Evolutionary conservation across 805 yeast genomes (phyloP).

Genomic region (Saccharomycopsis fodiens): DNA sequence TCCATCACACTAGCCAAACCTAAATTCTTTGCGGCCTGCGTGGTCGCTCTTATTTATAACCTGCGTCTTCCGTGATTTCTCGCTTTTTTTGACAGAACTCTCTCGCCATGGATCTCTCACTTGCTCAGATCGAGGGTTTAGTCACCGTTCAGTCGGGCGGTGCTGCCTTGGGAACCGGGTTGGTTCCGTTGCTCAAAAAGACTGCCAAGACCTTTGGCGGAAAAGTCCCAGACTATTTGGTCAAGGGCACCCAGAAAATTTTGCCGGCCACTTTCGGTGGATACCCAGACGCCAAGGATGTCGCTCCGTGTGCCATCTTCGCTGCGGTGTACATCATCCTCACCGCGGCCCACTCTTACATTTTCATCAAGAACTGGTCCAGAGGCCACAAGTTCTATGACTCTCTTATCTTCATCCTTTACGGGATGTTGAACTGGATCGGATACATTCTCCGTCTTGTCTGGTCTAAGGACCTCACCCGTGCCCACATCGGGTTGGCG

Average conservation of each 20-base stretch:
- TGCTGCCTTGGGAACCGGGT: slow-evolving; percentile 47
- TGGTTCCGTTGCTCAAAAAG: slow-evolving; percentile 28
- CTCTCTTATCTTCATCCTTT: slow-evolving; percentile 45
- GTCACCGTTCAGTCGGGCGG: slow-evolving; percentile 29
- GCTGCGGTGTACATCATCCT: slow-evolving; percentile 44
- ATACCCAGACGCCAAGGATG: slow-evolving; percentile 46
- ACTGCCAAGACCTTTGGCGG: slow-evolving; percentile 32
- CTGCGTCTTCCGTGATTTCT: too few species aligned
- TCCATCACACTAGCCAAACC: too few species aligned
- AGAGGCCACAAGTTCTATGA: slow-evolving; percentile 58
- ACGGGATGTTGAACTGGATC: slow-evolving; percentile 43
- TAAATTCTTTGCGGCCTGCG: too few species aligned
- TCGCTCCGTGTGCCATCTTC: slow-evolving; percentile 55
- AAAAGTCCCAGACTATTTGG: slow-evolving; percentile 34
- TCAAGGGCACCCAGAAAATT: slow-evolving; percentile 22
- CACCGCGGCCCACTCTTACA: slow-evolving; percentile 36
- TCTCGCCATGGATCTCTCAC: background rate
- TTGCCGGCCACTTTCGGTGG: slow-evolving; percentile 56
- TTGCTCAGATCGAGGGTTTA: background rate
- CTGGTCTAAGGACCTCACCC: slow-evolving; percentile 50
- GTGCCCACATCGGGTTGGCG: slow-evolving; percentile 44
- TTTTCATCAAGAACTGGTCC: slow-evolving; percentile 40
- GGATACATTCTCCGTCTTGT: slow-evolving; percentile 52
- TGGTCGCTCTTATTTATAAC: too few species aligned
- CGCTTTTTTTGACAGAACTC: too few species aligned